Evolutionary conservation across 2,329 filamentous ascomycete genomes (phyloP), one percentile per base, ranked within the genome.

Genomic region (Phaeosphaeriaceae sp.): DNA sequence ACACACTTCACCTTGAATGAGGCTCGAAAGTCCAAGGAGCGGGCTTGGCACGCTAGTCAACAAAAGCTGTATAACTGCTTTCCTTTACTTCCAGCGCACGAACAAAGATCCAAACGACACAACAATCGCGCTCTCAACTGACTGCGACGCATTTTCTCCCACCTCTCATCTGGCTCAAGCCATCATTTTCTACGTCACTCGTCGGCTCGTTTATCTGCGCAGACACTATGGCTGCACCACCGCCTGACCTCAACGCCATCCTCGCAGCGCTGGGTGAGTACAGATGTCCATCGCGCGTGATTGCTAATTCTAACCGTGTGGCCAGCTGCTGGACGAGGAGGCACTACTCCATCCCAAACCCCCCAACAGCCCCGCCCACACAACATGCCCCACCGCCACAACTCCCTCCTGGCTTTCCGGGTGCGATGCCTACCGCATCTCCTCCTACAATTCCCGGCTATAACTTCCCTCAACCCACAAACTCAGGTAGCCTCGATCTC

Each of bases 401-500:
- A 49, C 57, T 75, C 42, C 73, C 76, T 36, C 70, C 72, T 42
- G 72, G 74, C 44, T 81, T 77, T 53, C 77, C 76, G 34, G 71
- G 68, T 66, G 67, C 71, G 45, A 71, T 72, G 55, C 73, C 67
- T 32, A 69, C 66, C 52, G 64, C 77, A 52, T 68, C 75, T 64
- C 70, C 74, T 36, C 77, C 78, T 39, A 67, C 66, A 30, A 67
- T 73, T 7, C 64, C 74, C 28, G 72, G 73, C 48, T 84, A 80
- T 63, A 70, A 74, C 23, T 76, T 88, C 23, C 88, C 88, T 3
- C 86, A 86, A 60, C 89, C 89, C 2, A 84, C 87, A 5, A 82
- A 82, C 47, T 89, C 88, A 50, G 90, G 90, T 42, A 92, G 84
- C 61, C 79, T 95, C 55, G 90, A 96, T 68, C 76, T 96, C 43